Conservation (phyloP, 2,329 filamentous ascomycete species). For the Teratosphaeria epicoccoides region DNA sequence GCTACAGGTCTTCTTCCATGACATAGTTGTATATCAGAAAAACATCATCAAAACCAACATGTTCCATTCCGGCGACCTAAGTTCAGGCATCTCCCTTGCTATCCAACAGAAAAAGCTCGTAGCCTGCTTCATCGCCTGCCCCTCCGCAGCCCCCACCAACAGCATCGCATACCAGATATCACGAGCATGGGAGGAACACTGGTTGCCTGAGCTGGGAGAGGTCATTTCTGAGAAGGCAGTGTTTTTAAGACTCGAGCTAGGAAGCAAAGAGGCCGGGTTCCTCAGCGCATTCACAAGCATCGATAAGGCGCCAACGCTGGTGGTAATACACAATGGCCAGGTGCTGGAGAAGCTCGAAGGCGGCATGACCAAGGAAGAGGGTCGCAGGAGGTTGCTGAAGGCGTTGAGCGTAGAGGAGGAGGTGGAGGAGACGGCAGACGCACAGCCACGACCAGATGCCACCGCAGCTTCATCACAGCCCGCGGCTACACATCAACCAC, state of each 20-base stretch:
- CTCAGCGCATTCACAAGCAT: conserved; percentile 74
- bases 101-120: conserved; percentile 67
- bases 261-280: conserved; percentile 71
- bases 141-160: conserved; percentile 43
- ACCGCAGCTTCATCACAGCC: background rate
- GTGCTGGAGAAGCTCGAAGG: conserved; percentile 65
- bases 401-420: conserved; percentile 28
- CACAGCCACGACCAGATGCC: background rate
- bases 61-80: conserved; percentile 73
- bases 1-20: no score
- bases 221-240: conserved; percentile 55
- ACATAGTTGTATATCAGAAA: background rate
- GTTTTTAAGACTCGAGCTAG: conserved; percentile 57
- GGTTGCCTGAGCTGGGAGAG: conserved; percentile 18
- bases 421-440: background rate
- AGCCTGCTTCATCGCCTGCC: conserved; percentile 75
- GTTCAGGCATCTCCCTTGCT: conserved; percentile 68
- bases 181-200: conserved; percentile 30
- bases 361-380: conserved; percentile 53
- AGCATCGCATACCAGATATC: conserved; percentile 43
- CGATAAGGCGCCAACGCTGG: conserved; percentile 63
- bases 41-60: conserved; percentile 34
- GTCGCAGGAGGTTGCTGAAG: conserved; percentile 45
- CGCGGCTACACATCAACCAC: background rate
- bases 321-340: conserved; percentile 65